These are phyloP conservation scores for Moniliophthora roreri DNA, from an alignment of 1,284 basidiomycete species.

Conservation along the genomic window DNA sequence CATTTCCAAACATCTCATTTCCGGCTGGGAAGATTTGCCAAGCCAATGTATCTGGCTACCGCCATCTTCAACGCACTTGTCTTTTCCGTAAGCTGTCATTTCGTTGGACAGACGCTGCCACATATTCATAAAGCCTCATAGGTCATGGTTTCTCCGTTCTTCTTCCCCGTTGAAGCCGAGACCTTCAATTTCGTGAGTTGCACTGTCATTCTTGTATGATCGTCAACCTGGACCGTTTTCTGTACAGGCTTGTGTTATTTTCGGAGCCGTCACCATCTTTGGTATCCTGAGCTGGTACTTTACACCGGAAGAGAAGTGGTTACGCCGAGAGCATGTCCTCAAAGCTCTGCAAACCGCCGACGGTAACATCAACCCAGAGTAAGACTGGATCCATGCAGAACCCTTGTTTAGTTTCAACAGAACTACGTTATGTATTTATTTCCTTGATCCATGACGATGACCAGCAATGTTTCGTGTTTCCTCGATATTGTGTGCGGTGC, in stretches of 20 bases:
- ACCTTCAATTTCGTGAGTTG: constrained; percentile 78
- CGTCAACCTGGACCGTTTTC: constrained; percentile 15
- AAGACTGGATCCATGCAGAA: too few relatives aligned
- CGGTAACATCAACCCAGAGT: constrained; percentile 3
- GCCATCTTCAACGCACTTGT: constrained; percentile 72
- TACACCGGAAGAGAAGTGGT: constrained; percentile 75
- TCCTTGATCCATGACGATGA: too few relatives aligned
- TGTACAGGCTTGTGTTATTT: constrained; percentile 69
- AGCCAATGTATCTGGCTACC: constrained; percentile 67
- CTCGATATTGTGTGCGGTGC: too few relatives aligned
- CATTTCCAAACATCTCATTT: constrained; percentile 72
- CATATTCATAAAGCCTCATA: constrained; percentile 26
- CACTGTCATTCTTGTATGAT: constrained; percentile 9
- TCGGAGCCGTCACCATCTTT: constrained; percentile 74
- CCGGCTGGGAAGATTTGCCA: constrained; percentile 63
- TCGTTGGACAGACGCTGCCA: background rate
- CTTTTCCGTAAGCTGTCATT: constrained; percentile 55
- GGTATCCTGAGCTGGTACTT: constrained; percentile 76
- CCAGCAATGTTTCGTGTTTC: too few relatives aligned
- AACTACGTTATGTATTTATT: too few relatives aligned
- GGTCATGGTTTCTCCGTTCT: constrained; percentile 81
- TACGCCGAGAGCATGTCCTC: constrained; percentile 59
- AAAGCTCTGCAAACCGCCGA: constrained; percentile 43
- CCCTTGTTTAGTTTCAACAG: too few relatives aligned
- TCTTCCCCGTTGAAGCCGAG: constrained; percentile 71